Conservation (phyloP, 768 basidiomycete species). For the Collybia sordida region DNA sequence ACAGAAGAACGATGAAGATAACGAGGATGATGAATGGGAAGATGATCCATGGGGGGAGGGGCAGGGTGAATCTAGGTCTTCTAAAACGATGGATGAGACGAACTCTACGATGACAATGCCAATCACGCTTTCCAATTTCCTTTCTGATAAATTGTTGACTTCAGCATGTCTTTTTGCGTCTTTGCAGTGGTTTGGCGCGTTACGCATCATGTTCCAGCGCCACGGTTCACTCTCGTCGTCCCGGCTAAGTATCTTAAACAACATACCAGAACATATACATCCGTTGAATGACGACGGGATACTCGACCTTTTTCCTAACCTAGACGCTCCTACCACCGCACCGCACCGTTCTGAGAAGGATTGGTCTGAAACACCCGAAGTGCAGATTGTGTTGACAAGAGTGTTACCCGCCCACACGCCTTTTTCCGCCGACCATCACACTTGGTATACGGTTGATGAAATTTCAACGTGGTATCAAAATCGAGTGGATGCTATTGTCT, state of each 20-base stretch:
- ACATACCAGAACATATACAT: conserved; percentile 71
- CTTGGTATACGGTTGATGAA: conserved; percentile 45
- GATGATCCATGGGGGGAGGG: conserved; percentile 77
- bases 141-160: conserved; percentile 54
- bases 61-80: conserved; percentile 17
- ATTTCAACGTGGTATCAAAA: conserved; percentile 75
- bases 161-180: conserved; percentile 70
- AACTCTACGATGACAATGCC: conserved; percentile 33
- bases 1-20: conserved; percentile 40
- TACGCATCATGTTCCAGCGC: conserved; percentile 55
- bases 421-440: conserved; percentile 18
- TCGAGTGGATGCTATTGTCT: conserved; percentile 62
- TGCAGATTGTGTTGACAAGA: conserved; percentile 39
- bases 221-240: conserved; percentile 66
- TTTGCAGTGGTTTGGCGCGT: conserved; percentile 52
- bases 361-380: conserved; percentile 52
- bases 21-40: conserved; percentile 66
- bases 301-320: conserved; percentile 50
- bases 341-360: conserved; percentile 48
- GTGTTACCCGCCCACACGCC: background rate
- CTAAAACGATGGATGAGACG: conserved; percentile 26
- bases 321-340: conserved; percentile 34
- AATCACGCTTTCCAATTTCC: conserved; percentile 62
- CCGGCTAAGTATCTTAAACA: conserved; percentile 68
- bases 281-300: conserved; percentile 62